phyloP scores from a whole-genome alignment of 768 basidiomycete species.

The Daedaleopsis sinensis region DNA sequence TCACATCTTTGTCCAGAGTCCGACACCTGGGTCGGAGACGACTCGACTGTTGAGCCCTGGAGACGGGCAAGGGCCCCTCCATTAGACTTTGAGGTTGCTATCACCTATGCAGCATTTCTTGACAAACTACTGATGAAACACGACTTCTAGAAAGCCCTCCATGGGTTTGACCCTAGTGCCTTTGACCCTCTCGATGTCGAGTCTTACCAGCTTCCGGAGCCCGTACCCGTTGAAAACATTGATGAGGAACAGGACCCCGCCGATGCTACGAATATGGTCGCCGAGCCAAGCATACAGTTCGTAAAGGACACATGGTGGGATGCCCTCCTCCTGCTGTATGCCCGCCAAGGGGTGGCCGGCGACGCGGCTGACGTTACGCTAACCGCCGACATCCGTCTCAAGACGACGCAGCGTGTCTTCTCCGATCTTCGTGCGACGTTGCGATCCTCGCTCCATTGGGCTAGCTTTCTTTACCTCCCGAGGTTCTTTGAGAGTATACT shows the following conservation, averaged over 20 bases:
- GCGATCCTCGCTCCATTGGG: conserved; percentile 65
- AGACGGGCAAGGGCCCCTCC: no score
- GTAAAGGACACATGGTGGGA: conserved; percentile 81
- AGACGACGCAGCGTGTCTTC: conserved; percentile 46
- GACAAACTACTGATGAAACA: no score
- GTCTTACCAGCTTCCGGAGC: no score
- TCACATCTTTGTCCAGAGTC: no score
- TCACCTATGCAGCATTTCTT: no score
- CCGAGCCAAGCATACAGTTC: conserved; percentile 67
- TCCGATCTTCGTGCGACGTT: conserved; percentile 67
- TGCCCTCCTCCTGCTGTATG: conserved; percentile 59
- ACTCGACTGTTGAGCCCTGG: not conserved
- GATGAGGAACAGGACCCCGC: not conserved
- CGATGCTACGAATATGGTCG: conserved; percentile 1
- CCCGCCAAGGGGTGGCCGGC: conserved; percentile 1
- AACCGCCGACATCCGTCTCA: conserved; percentile 39
- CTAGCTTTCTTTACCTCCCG: conserved; percentile 73
- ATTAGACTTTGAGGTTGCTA: no score
- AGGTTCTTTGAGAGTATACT: conserved; percentile 59
- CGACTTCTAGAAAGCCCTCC: no score
- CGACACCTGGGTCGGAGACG: no score
- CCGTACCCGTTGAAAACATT: no score
- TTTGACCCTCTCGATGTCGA: no score
- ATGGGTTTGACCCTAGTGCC: no score
- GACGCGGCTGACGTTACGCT: not conserved